Base-by-base conservation (phyloP, 1,284 basidiomycete genomes). In the Puccinia hordei region DNA sequence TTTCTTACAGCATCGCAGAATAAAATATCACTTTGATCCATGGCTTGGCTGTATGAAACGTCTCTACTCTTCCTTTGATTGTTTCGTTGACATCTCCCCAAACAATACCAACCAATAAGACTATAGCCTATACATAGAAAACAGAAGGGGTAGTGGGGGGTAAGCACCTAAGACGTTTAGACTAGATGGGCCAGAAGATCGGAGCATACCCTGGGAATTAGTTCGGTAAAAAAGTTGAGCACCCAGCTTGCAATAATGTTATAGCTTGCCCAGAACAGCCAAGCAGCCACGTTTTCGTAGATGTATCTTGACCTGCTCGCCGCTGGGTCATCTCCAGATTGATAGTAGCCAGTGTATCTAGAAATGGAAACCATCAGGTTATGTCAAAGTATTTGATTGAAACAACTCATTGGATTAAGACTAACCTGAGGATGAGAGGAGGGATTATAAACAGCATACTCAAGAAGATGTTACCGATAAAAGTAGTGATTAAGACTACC, bases 231-330 rank as follows among this genome's bases (percentile, higher is more conserved):
- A n/a, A 80, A 46, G 59, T 80, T 35, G 41, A 80, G 44, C 10
- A 69, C 66, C 91, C 91, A 92, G 2, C 91, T 92, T 73, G 92
- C 87, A 80, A 91, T 85, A 73, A 92, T 86, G 84, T 92, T 92
- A 49, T 90, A 88, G 2, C 91, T 91, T 12, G 89, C 89, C 91
- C 92, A 92, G 85, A 91, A 91, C 8, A 92, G 87, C 92, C 91
- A 92, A 13, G 91, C 90, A 83, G 91, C 88, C 72, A 92, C 85
- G 83, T 92, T 92, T 82, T 90, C 88, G 53, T 80, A 72, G 41
- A 80, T 49, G 24, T 51, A 73, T 33, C 69, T 55, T 13, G 68
- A 27, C 13, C 38, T 68, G 3, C 1, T 1, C 22, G 51, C 68
- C 13, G 33, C 24, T 13, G 66, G 53, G 38, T 22, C 51, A 22